A percentile compares a stretch with the other conserved stretches of the same genome.
These are phyloP conservation scores for Pestalotiopsis sp. DNA, from an alignment of 2,329 filamentous ascomycete species.

Conservation along the genomic window DNA sequence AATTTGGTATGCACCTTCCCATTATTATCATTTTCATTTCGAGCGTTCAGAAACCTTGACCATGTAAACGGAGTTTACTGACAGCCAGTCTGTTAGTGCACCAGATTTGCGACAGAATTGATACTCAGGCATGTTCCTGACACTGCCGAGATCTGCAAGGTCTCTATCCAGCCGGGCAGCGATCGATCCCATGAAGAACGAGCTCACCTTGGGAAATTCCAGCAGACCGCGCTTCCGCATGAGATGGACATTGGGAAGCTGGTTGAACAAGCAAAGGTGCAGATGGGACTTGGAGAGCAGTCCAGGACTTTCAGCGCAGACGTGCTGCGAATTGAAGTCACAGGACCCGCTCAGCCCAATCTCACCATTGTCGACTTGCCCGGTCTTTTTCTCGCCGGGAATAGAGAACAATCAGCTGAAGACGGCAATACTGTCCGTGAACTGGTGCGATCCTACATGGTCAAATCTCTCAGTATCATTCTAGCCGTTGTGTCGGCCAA, in stretches of 20 bases:
- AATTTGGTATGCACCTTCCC: constrained; percentile 36
- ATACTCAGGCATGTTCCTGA: constrained; percentile 48
- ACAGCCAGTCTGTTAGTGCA: constrained; percentile 42
- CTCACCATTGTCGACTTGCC: constrained; percentile 63
- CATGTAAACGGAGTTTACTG: not conserved
- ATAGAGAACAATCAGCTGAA: constrained; percentile 42
- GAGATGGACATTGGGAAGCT: constrained; percentile 29
- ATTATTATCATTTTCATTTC: no score
- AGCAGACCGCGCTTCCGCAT: constrained; percentile 11
- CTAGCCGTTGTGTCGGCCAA: constrained; percentile 59
- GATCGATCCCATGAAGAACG: constrained; percentile 30
- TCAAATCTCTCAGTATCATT: constrained; percentile 57
- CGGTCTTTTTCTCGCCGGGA: constrained; percentile 51
- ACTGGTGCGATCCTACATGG: constrained; percentile 58
- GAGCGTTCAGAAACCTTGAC: no score
- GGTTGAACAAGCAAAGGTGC: constrained; percentile 37
- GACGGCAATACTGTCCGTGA: constrained; percentile 45
- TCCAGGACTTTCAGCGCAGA: constrained; percentile 42
- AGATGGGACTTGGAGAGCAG: constrained; percentile 16
- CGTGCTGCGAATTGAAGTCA: constrained; percentile 48
- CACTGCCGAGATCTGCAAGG: constrained; percentile 29
- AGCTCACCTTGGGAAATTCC: constrained; percentile 18
- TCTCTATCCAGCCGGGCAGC: constrained; percentile 35
- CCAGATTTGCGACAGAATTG: constrained; percentile 64
- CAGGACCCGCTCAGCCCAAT: constrained; percentile 46